phyloP scores from a whole-genome alignment of 108 stramenopile genomes.

The Fistulifera solaris region DNA sequence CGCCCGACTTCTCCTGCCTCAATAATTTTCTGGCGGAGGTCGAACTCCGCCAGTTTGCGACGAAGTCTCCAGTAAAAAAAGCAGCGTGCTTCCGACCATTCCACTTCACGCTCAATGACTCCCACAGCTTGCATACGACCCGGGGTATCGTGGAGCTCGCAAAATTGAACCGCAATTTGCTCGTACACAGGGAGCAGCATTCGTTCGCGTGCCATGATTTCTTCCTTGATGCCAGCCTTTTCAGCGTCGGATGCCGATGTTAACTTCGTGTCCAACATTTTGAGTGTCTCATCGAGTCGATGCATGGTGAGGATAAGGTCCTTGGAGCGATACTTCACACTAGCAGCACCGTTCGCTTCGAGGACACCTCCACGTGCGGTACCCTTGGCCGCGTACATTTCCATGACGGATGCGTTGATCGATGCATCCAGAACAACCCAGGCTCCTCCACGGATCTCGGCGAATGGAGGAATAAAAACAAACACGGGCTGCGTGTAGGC shows the following conservation, averaged over 20 bases:
- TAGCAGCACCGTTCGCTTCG: slow-evolving; percentile 95
- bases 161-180: slow-evolving; percentile 96
- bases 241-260: slow-evolving; percentile 29
- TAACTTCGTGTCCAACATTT: slow-evolving; percentile 60
- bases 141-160: slow-evolving; percentile 98
- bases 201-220: slow-evolving; percentile 62
- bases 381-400: slow-evolving; percentile 90
- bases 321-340: slow-evolving; percentile 93
- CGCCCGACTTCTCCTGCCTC: slow-evolving; percentile 74
- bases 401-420: slow-evolving; percentile 96
- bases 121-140: slow-evolving; percentile 99
- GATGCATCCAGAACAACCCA: slow-evolving; percentile 99
- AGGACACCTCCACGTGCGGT: slow-evolving; percentile 93
- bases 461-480: slow-evolving; percentile 98
- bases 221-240: slow-evolving; percentile 19
- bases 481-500: slow-evolving; percentile 97
- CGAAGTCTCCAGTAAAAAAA: slow-evolving; percentile 98
- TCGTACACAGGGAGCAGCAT: slow-evolving; percentile 85
- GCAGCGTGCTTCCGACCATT: slow-evolving; percentile 81
- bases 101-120: slow-evolving; percentile 87
- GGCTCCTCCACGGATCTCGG: slow-evolving; percentile 98
- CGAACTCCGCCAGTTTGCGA: slow-evolving; percentile 95
- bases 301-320: slow-evolving; percentile 91
- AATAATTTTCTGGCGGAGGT: slow-evolving; percentile 78
- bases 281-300: slow-evolving; percentile 84